Evolutionary conservation across 768 basidiomycete genomes (phyloP), one percentile per base, ranked within the genome.

Genomic region (Suillus luteus): DNA sequence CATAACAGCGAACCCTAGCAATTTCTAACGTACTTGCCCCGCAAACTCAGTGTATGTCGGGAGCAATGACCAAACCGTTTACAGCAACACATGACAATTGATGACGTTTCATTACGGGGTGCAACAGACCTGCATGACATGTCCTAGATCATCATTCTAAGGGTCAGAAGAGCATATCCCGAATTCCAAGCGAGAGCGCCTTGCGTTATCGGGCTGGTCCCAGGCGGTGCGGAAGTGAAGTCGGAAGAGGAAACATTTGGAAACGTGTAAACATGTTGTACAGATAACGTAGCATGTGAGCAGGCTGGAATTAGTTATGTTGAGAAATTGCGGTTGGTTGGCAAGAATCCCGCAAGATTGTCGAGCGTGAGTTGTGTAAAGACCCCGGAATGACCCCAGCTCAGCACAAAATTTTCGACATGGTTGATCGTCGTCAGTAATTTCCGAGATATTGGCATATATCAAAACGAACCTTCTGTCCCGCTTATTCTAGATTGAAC

Each of bases 241-340:
- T 33, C 2, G 31, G 7, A 27, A 15, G 14, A 27, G 6, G 49
- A 51, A n/a, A n/a, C n/a, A 17, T 9, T 8, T 10, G 10, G 43
- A 22, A 31, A 51, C 15, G 49, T 27, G 24, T 4, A 15, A 17
- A 27, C 49, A 51, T 31, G 51, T 52, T 33, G 52, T 35, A 3
- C 11, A 35, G 33, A 54, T 54, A 54, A 31, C 33, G 33, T 11
- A 54, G 33, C 52, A 54, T 33, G 31, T 35, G 33, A 54, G 52
- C 52, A 35, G 33, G 52, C 31, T 54, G 52, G 6, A 54, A 52
- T 52, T 52, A 31, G 51, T 19, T 31, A n/a, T 52, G 17, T 52
- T 27, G 49, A 51, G 49, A 27, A 17, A 51, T 51, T 54, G 49
- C 27, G 51, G 51, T 17, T 51, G 27, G 24, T 17, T 24, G 14